Base-by-base conservation (phyloP, 331 rosid genomes). In the Malus hybrid region DNA sequence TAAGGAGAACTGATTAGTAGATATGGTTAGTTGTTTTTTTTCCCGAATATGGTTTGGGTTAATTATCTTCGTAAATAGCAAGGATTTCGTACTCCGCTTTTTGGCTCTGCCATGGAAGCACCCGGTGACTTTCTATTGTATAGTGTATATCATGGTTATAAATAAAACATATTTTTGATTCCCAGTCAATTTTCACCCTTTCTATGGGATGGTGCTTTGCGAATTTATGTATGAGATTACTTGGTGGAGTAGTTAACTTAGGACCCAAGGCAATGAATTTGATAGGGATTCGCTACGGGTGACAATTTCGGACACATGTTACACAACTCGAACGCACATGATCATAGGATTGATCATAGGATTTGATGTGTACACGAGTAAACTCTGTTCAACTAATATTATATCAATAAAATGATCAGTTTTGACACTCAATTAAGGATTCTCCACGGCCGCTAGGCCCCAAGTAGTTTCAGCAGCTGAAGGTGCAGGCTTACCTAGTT, bases 391-490 rank as follows among this genome's bases (percentile, higher is more conserved):
- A 3, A 42, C 46, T 3, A 42, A 42, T 42, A 42, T 42, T 42
- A 0, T 42, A 10, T 10, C 46, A 42, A 42, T 42, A 2, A 39
- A 39, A 39, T 19, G 36, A n/a, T 66, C 29, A 20, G 31, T 36
- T 66, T 36, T 55, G 60, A 55, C 24, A 19, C 60, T 55, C 24
- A 55, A 55, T 55, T 55, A 10, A 42, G 46, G 46, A 10, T 11
- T 11, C 0, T 42, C 83, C 73, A 85, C 94, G 10, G 91, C 65
- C 18, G 33, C 57, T 10, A 85, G 90, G 79, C 91, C 94, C 16
- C 57, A 84, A 9, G 82, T 88, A 75, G 88, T 91, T 64, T 87
- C 91, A 34, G 91, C 94, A 27, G 84, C 90, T 39, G 92, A 76
- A 22, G 88, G 67, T 9, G 86, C 82, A 52, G 85, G 75, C 60